phyloP scores from a whole-genome alignment of 768 basidiomycete species.

The Leccinum variicolor region DNA sequence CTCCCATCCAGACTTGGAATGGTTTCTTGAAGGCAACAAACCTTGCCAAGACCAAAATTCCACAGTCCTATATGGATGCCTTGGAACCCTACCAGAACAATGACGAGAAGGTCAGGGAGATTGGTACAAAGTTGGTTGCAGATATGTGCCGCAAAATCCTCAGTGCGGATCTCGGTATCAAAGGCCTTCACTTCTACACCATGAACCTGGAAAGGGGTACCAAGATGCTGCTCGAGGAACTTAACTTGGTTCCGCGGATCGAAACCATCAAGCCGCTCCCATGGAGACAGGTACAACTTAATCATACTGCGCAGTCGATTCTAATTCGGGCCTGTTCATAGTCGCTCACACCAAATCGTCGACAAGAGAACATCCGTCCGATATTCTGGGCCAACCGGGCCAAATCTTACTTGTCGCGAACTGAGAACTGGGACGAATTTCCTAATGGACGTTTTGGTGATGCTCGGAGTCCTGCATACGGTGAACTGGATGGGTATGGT shows the following conservation, averaged over 20 bases:
- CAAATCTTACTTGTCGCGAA: slow-evolving; percentile 92
- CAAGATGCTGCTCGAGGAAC: slow-evolving; percentile 90
- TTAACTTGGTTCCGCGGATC: slow-evolving; percentile 81
- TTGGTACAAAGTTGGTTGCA: slow-evolving; percentile 93
- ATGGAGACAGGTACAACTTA: slow-evolving; percentile 79
- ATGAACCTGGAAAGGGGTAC: slow-evolving; percentile 97
- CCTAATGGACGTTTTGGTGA: slow-evolving; percentile 99
- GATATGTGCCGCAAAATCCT: slow-evolving; percentile 92
- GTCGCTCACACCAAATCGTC: slow-evolving; percentile 90
- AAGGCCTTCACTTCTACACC: slow-evolving; percentile 93
- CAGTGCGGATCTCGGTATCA: slow-evolving; percentile 73
- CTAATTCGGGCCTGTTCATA: slow-evolving; percentile 27
- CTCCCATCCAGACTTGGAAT: slow-evolving; percentile 95
- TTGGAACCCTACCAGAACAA: slow-evolving; percentile 87
- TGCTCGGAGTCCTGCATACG: slow-evolving; percentile 95
- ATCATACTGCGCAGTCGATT: slow-evolving; percentile 1
- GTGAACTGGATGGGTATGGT: slow-evolving; percentile 96
- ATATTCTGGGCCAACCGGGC: slow-evolving; percentile 99
- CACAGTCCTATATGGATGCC: slow-evolving; percentile 67
- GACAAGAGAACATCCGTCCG: slow-evolving; percentile 90
- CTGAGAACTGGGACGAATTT: slow-evolving; percentile 99
- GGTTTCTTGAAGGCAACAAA: slow-evolving; percentile 84
- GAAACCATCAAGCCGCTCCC: slow-evolving; percentile 95
- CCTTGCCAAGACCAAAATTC: slow-evolving; percentile 76
- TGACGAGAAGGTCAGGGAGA: slow-evolving; percentile 87